Base-by-base conservation (phyloP, 768 basidiomycete species). In the Russula foetens region DNA sequence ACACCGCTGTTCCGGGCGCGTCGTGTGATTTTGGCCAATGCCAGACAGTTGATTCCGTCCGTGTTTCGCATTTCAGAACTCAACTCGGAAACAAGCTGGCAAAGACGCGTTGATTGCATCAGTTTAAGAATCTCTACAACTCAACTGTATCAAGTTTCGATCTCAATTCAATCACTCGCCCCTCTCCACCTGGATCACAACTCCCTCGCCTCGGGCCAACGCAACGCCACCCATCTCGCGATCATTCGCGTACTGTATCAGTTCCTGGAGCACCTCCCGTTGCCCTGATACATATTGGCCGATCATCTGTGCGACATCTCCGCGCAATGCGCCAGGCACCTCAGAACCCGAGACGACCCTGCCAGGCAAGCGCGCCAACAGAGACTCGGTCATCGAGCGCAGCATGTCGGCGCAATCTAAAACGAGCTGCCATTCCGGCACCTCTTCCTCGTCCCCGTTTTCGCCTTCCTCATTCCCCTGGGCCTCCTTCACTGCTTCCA, bases 391-490 rank as follows among this genome's bases (percentile, higher is more conserved):
- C 90, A 95, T 93, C 21, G 85, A 83, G 24, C 75, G 76, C 60
- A 97, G 69, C 65, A 79, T 73, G 7, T 79, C 81, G 9, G 88
- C 79, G 0, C 86, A 84, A 44, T 90, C 85, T 43, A 94, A 71
- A 63, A 88, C 76, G 63, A 84, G 78, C 67, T 91, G 84, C 46
- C 63, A 69, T 28, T 68, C 68, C 19, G 69, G 64, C 4, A 57
- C 65, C 35, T 71, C 70, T 19, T 69, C 68, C 26, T 70, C 21
- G 1, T 12, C 24, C 1, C 21, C 19, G 19, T n/a, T 69, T 24
- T 68, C 66, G 23, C 69, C 58, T 63, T 56, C n/a, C n/a, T n/a
- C n/a, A n/a, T n/a, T n/a, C n/a, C n/a, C 43, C 68, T 71, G 31
- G 58, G 60, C 47, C 45, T 74, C 56, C 45, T 75, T 57, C 5